Evolutionary conservation across 352 stramenopile genomes (phyloP), one percentile per base, ranked within the genome.

Genomic region (Nothophytophthora sp.): DNA sequence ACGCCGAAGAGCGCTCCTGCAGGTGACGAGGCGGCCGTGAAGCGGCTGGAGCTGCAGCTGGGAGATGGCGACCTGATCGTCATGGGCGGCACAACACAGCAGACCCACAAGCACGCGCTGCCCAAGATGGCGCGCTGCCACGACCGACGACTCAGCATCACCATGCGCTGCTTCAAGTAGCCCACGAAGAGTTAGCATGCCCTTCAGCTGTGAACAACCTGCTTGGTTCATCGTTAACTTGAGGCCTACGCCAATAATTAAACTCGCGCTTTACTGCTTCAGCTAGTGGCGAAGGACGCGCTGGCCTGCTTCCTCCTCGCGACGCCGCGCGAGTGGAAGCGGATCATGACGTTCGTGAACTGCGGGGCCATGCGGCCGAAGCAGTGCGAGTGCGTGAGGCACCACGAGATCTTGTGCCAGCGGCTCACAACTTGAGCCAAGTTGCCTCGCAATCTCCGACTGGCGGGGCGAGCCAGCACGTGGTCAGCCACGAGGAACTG

Each of bases 31-130:
- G 11, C 27, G 27, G 50, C 41, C 30, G 38, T 59, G 19, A 16
- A 22, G 28, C 33, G 55, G 50, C 36, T 77, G 23, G 84, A 92
- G 60, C 39, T 95, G 36, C 43, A 66, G 23, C 54, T 93, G 10
- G 44, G 60, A 10, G 76, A 93, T 52, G 85, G 81, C 23, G 85
- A 95, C 58, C 44, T 95, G 29, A 43, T 92, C 16, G 55, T 95
- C 32, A 95, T 95, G 85, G 85, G 85, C 40, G 85, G 85, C 22
- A 81, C 67, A 11, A 88, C 75, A 19, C 85, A 95, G 54, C 50
- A 63, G 43, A 89, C 80, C 12, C 79, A 89, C 71, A 90, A 90
- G 33, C 85, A 95, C 30, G 80, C 81, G 54, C 62, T 92, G 23
- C 85, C 85, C 7, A 95, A 88, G 52, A 84, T 81, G 75, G 68